Percentiles rank a stretch among this genome's conserved stretches.
Conservation (phyloP, 164 flowering plant species). For the Brasenia schreberi region DNA sequence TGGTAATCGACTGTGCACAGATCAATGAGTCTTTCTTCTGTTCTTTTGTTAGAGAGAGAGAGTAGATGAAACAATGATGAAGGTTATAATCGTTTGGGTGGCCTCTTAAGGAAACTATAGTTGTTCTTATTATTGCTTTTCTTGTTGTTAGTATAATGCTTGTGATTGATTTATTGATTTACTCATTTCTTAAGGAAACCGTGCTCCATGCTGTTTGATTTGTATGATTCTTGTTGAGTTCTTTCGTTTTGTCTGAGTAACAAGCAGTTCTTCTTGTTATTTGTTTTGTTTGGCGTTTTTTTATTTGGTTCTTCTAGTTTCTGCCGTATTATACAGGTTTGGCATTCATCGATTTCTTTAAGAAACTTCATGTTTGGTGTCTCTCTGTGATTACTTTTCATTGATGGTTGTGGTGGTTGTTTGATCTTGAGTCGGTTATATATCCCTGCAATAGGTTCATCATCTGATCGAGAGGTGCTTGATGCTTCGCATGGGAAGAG, state of each 20-base stretch:
- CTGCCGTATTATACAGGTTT: too few relatives aligned
- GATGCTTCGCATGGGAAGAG: slow-evolving; percentile 54
- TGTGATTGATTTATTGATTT: too few relatives aligned
- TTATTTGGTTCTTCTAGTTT: not conserved
- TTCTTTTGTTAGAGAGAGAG: slow-evolving; percentile 47
- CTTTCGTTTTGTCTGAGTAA: slow-evolving; percentile 1
- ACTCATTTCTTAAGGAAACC: not conserved
- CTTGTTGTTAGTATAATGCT: too few relatives aligned
- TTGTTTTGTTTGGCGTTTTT: too few relatives aligned
- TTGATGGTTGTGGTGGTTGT: not conserved
- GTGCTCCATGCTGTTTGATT: not conserved
- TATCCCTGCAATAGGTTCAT: slow-evolving; percentile 45
- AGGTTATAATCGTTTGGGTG: too few relatives aligned
- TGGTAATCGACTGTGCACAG: not conserved
- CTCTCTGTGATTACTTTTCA: too few relatives aligned
- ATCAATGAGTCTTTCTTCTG: slow-evolving; percentile 18
- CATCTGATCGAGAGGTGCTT: slow-evolving; percentile 78
- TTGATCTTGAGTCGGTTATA: not conserved
- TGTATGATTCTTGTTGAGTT: not conserved
- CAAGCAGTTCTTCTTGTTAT: not conserved
- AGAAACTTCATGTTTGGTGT: too few relatives aligned
- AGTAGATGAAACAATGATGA: too few relatives aligned
- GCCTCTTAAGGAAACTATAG: slow-evolving; percentile 28
- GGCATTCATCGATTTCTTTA: too few relatives aligned
- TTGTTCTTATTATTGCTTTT: not conserved